Base-by-base conservation (phyloP, 257 asterid species). In the Hygrophila difformis region DNA sequence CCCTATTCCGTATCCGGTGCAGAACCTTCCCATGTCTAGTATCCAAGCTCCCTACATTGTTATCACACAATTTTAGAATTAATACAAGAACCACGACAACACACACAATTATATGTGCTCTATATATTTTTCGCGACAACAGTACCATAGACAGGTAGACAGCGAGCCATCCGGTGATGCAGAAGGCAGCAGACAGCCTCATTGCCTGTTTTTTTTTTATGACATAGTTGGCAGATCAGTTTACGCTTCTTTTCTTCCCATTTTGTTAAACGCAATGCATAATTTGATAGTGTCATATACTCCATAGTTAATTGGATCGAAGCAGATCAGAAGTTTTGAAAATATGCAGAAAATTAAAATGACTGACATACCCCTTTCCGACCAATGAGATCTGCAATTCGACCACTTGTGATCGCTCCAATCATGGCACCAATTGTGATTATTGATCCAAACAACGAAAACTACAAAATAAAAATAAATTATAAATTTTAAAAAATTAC, bases 381-480 rank as follows among this genome's bases (percentile, higher is more conserved):
- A 39, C 94, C 96, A 20, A 77, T 38, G 57, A 65, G 65, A 42
- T 82, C 94, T 40, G 94, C 76, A 37, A 86, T 67, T 49, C 55
- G 67, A 18, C 96, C 96, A 18, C 94, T 79, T 35, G 94, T 70
- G 24, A 79, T 60, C 20, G 92, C 96, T 44, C 96, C 96, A 45
- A 85, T 61, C 96, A 85, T 81, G 2, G 96, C 96, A 18, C 96
- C 96, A 58, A 78, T 81, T 18, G 93, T 85, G 52, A 84, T 63
- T 39, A 84, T 75, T 34, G 95, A 84, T 13, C 95, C 93, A 64
- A 84, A 84, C 76, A 71, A 51, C 31, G 93, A 81, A 63, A 39
- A 84, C 93, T 84, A 55, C 42, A 65, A 53, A 33, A 23, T 40
- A 0, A 1, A 39, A 38, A 3, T 3, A 0, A 44, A 33, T 5